Evolutionary conservation across 306 rosid species (phyloP), one percentile per base, ranked within the genome.

Genomic region (Oxytropis ochrocephala): DNA sequence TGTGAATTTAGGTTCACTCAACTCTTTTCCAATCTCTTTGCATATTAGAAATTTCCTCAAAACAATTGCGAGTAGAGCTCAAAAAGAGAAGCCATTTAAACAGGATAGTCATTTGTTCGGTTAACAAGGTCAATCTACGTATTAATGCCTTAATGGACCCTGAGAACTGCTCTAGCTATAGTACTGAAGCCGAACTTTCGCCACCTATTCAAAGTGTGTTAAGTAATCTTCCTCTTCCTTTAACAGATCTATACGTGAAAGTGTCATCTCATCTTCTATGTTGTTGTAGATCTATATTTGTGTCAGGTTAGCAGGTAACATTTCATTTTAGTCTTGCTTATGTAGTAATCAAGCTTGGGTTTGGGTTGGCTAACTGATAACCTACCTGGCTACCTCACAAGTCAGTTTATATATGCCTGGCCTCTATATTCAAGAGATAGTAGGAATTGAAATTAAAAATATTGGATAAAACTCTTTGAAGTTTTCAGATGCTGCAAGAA

Each of bases 321-420:
- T 54, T 60, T 69, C 51, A 42, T 51, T 50, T 62, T 24, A 10
- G 27, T 62, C 11, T 44, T 60, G 77, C 53, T 68, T 46, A 38
- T 76, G 30, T 67, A 19, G 56, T 56, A 14, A 53, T 10, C 5
- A 17, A 57, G 58, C 19, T 8, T 46, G 18, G 51, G 24, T 38
- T 50, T 49, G 39, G 27, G 74, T 65, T 55, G 73, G 43, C 52
- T 32, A 54, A 7, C 42, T 32, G 50, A 74, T 64, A 49, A 65
- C 41, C 49, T 38, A 21, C 24, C 24, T 21, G 24, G 24, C 24
- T 42, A 38, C 52, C 58, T 21, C 36, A 56, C 17, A 62, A 49
- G 58, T 41, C 24, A 38, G 51, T 36, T 36, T 59, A 49, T 48
- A 48, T 35, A 7, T 33, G 38, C 58, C 39, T 33, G 33, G 57